phyloP scores from a whole-genome alignment of 495 filamentous ascomycete genomes.

The Cenococcum geophilum region DNA sequence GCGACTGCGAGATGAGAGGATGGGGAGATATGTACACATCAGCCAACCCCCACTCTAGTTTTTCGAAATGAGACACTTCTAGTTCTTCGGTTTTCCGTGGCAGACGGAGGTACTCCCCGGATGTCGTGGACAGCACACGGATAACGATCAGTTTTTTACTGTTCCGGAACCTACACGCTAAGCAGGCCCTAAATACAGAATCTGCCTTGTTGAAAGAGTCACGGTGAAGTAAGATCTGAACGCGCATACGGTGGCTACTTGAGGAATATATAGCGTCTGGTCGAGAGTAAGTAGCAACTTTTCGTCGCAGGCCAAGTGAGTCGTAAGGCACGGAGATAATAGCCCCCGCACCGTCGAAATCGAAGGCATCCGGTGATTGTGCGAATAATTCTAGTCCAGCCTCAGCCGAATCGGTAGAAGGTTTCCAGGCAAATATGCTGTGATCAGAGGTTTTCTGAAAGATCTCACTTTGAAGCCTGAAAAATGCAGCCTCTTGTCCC shows the following conservation, averaged over 20 bases:
- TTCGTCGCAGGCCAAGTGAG: not conserved
- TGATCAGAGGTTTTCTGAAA: conserved; percentile 5
- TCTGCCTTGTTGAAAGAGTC: not conserved
- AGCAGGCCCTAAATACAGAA: not conserved
- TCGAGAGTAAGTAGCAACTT: not conserved
- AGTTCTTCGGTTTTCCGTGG: no score
- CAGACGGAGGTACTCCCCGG: no score
- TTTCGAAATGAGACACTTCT: no score
- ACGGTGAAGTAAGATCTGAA: not conserved
- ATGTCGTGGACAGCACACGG: no score
- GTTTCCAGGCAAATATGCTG: conserved; percentile 7
- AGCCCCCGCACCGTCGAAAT: not conserved
- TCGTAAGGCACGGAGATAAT: not conserved
- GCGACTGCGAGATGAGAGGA: not conserved
- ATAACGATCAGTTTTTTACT: no score
- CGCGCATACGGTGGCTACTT: not conserved
- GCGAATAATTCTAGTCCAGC: not conserved
- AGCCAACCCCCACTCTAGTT: no score
- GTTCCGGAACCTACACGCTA: no score
- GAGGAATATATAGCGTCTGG: not conserved
- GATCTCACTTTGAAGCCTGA: conserved; percentile 9
- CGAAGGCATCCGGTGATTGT: not conserved
- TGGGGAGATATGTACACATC: not conserved
- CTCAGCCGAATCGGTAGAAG: not conserved
- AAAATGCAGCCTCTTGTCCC: conserved; percentile 2